phyloP scores from a whole-genome alignment of 495 filamentous ascomycete species.

The Astrocystis sublimbata region DNA sequence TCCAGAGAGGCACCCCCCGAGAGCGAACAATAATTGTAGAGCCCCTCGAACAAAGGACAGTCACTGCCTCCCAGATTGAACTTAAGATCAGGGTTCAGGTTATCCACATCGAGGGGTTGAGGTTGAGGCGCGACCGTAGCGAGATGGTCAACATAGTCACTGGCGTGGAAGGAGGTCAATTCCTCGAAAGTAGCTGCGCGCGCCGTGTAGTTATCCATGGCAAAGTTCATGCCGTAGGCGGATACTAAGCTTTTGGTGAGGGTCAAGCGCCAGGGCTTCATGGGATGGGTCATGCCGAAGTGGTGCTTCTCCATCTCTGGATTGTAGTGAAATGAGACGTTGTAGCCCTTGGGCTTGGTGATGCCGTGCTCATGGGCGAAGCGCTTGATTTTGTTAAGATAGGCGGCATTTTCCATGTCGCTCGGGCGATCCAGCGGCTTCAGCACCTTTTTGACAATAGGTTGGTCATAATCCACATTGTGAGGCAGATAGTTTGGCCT shows the following conservation, averaged over 20 bases:
- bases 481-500: constrained; percentile 54
- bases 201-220: constrained; percentile 89
- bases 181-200: constrained; percentile 84
- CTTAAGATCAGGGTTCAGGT: constrained; percentile 51
- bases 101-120: constrained; percentile 51
- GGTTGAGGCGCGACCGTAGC: constrained; percentile 52
- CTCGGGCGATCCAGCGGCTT: constrained; percentile 53
- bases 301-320: constrained; percentile 94
- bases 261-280: constrained; percentile 98
- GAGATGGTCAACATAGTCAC: constrained; percentile 89
- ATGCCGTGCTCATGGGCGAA: constrained; percentile 74
- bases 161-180: constrained; percentile 80
- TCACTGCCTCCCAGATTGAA: constrained; percentile 89
- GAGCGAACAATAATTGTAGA: constrained; percentile 92
- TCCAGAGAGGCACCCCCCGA: constrained; percentile 89
- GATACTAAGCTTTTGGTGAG: constrained; percentile 92
- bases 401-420: constrained; percentile 59
- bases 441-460: constrained; percentile 71
- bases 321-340: constrained; percentile 95
- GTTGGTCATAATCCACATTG: constrained; percentile 43
- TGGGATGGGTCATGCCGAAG: constrained; percentile 92
- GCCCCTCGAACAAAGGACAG: constrained; percentile 93
- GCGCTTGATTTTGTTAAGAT: constrained; percentile 63
- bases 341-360: constrained; percentile 74
- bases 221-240: constrained; percentile 90